phyloP scores from a whole-genome alignment of 257 asterid species.

The Verbascum thapsus region DNA sequence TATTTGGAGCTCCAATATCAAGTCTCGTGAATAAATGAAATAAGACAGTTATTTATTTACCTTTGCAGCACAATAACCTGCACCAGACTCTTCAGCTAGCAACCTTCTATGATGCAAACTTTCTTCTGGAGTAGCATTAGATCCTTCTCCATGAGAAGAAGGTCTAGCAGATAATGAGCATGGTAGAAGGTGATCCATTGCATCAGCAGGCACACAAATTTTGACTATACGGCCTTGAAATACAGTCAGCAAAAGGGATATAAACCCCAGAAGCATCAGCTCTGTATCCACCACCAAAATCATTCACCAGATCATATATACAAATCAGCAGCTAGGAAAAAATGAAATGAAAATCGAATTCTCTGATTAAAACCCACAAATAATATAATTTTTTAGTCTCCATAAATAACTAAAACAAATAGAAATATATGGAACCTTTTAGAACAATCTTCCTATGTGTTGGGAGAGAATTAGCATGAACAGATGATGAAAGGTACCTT shows the following conservation, averaged over 20 bases:
- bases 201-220: slow-evolving; percentile 48
- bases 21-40: background rate
- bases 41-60: slow-evolving; percentile 29
- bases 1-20: too few species aligned
- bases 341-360: background rate
- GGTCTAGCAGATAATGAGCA: slow-evolving; percentile 42
- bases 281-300: slow-evolving; percentile 44
- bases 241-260: slow-evolving; percentile 72
- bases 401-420: background rate
- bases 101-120: slow-evolving; percentile 48
- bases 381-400: background rate
- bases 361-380: slow-evolving; percentile 2
- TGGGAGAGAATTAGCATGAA: slow-evolving; percentile 12
- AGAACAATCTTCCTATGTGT: too few species aligned
- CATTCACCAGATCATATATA: slow-evolving; percentile 30
- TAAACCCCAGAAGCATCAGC: slow-evolving; percentile 83
- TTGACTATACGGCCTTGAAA: slow-evolving; percentile 61
- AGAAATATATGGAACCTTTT: background rate
- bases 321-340: slow-evolving; percentile 18
- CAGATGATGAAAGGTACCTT: slow-evolving; percentile 44
- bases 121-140: slow-evolving; percentile 29
- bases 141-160: slow-evolving; percentile 31
- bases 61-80: slow-evolving; percentile 59
- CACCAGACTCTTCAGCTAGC: slow-evolving; percentile 49
- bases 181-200: slow-evolving; percentile 55